Evolutionary conservation across 2,329 filamentous ascomycete genomes (phyloP), one percentile per base, ranked within the genome.

Genomic region (Penicillium crustosum): DNA sequence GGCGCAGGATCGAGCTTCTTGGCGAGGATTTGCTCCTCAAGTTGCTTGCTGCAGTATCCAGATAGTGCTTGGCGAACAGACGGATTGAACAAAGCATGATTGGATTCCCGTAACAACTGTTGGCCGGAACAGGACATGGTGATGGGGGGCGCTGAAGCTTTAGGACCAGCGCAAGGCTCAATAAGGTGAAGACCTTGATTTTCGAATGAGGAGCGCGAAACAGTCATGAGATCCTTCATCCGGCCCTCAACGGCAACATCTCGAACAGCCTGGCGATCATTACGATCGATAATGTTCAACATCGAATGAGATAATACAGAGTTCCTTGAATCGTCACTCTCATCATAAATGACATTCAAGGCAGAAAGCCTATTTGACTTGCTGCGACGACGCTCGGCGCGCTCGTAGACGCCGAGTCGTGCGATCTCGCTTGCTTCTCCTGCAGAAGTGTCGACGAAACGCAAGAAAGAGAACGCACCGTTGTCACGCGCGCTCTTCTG

Each of bases 381-480:
- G 43, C 72, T 71, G 53, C 73, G 72, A 48, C 89, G 80, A 50
- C 86, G 82, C 1, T 88, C 77, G 4, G 91, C 89, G 39, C 93
- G 89, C 53, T 89, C 81, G 66, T 96, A 90, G 2, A 95, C 65
- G 59, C 88, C 87, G 53, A 83, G 81, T 65, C 87, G 89, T 4
- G 89, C 89, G 33, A 87, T 83, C 54, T 82, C 81, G 57, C 88
- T 89, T 1, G 86, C 87, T 61, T 97, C 93, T 10, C 82, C 81
- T 2, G 87, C 79, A 15, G 91, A 94, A 0, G 83, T 80, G 66
- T 96, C 91, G 4, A 89, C 85, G 68, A 99, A 96, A 5, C 92
- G 87, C 58, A 97, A 81, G 86, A 92, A 99, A 0, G 93, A 93
- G 74, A 97, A 97, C 2, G 86, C 83, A 15, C 86, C 83, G 49